A percentile compares a stretch with the other conserved stretches of the same genome.
Evolutionary conservation across 305 asterid species (phyloP).

Genomic region (Fraxinus angustifolia): DNA sequence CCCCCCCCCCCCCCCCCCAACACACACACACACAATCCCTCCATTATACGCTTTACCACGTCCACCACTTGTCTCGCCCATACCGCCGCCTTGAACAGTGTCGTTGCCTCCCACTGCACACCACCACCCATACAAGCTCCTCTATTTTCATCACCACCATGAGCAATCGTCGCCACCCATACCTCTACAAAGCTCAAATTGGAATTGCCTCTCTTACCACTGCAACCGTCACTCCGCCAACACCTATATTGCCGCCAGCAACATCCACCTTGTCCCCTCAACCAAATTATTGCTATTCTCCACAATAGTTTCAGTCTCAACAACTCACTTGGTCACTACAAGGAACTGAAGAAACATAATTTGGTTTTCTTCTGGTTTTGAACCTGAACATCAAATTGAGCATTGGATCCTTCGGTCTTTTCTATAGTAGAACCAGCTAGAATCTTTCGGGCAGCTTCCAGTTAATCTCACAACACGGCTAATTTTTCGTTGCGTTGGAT

Average conservation of each 20-base stretch:
- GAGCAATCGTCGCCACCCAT: not conserved
- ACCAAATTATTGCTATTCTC: not conserved
- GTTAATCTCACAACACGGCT: no score
- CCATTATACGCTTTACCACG: not conserved
- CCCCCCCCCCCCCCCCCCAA: not conserved
- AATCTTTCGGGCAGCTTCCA: no score
- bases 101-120: not conserved
- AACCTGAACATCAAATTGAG: no score
- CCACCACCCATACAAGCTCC: not conserved
- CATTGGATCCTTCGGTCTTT: no score
- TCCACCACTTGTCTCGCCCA: not conserved
- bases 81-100: not conserved
- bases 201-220: not conserved
- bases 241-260: not conserved
- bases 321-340: no score
- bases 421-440: no score
- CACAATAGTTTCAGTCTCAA: not conserved
- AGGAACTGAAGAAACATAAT: no score
- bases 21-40: not conserved
- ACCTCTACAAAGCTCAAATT: not conserved
- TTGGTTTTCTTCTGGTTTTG: no score
- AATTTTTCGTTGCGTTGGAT: no score
- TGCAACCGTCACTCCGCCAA: not conserved
- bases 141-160: not conserved
- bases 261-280: not conserved